phyloP scores from a whole-genome alignment of 768 basidiomycete genomes.

The Amanita molliuscula region DNA sequence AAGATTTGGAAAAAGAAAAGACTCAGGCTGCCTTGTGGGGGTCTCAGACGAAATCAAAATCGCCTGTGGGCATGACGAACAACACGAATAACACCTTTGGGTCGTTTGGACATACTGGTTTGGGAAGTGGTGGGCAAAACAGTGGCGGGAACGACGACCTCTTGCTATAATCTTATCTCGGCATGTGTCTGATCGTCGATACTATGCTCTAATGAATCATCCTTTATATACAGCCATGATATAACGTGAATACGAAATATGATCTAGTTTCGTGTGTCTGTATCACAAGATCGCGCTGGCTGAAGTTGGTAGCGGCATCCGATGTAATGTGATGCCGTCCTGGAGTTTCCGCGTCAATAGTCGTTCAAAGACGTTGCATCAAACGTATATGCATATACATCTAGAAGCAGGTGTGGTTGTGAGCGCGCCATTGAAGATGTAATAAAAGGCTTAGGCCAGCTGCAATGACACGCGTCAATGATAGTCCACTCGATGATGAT shows the following conservation, averaged over 20 bases:
- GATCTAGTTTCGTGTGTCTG: too few species aligned
- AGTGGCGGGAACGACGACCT: constrained; percentile 30
- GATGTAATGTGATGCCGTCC: neutral
- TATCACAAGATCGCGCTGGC: too few species aligned
- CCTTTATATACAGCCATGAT: neutral
- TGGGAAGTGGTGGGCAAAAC: constrained; percentile 7
- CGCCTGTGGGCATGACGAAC: neutral
- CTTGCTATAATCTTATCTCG: constrained; percentile 20
- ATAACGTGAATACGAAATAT: neutral
- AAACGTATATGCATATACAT: neutral
- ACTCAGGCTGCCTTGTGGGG: constrained; percentile 78
- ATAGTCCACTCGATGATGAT: too few species aligned
- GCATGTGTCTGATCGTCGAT: neutral
- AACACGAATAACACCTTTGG: constrained; percentile 18
- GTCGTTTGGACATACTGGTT: constrained; percentile 17
- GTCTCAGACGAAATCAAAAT: constrained; percentile 11
- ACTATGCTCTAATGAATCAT: constrained; percentile 10
- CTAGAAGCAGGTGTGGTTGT: too few species aligned
- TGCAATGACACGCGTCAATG: too few species aligned
- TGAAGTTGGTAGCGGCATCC: too few species aligned
- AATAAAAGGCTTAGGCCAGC: too few species aligned
- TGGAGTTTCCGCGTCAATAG: too few species aligned
- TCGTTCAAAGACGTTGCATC: too few species aligned
- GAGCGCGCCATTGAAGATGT: too few species aligned
- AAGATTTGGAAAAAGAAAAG: constrained; percentile 86